Evolutionary conservation across 2,329 filamentous ascomycete species (phyloP), one percentile per base, ranked within the genome.

Genomic region (Colletotrichum simmondsii): DNA sequence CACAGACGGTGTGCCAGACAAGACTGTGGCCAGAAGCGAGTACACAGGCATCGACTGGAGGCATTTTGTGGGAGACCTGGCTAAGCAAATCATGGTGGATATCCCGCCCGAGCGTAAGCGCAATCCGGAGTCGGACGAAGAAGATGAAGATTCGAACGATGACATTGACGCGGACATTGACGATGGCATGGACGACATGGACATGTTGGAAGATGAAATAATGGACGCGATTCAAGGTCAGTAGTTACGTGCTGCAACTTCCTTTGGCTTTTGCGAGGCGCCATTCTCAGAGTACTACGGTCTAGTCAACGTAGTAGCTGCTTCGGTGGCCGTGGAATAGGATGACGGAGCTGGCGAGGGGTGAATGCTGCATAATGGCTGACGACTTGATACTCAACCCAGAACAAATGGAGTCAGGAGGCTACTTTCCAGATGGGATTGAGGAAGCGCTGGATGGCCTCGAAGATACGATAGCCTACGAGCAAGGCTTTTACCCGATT

Each of bases 21-120:
- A 60, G 26, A 66, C 46, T 28, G 10, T 32, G 52, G 5, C 28
- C 14, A 56, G 24, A 10, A 73, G 76, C 14, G 66, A 79, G 24
- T 83, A 83, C 62, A 79, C 77, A 1, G 83, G 84, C 1, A 72
- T 78, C 1, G 82, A 84, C 57, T 83, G 82, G 78, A 79, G 75
- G 64, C 77, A 80, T 30, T 84, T 81, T 68, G 75, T 83, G 2
- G 77, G 76, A 10, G 79, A 82, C 14, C 73, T 81, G 56, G 76
- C 66, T 11, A 53, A 53, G 19, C 35, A 72, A 28, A 61, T 76
- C 46, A 65, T 65, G 22, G 56, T 77, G 4, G 53, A 76, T 4
- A 72, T 65, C 57, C 76, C 69, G 14, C 53, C 53, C n/a, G 58
- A 72, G 12, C 11, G 16, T 2, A 30, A 59, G 37, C 37, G 37